phyloP scores from a whole-genome alignment of 441 rosid genomes.

The Syzygium syzygioides region DNA sequence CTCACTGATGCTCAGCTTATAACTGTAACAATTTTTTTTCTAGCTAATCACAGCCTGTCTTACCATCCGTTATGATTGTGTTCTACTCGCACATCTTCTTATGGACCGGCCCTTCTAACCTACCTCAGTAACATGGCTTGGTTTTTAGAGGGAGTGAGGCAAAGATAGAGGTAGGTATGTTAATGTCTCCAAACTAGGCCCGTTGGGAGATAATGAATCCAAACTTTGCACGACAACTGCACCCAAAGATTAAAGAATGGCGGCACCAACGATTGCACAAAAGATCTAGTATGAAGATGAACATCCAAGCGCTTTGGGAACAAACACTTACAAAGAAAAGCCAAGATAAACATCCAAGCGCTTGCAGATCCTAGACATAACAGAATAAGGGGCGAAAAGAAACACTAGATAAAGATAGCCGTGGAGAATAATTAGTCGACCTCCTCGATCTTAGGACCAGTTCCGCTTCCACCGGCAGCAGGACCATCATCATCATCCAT shows the following conservation, averaged over 20 bases:
- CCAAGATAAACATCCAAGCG: background rate
- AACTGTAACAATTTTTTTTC: no score
- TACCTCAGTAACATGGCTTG: no score
- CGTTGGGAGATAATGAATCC: background rate
- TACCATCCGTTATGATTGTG: no score
- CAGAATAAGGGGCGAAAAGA: background rate
- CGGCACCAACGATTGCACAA: background rate
- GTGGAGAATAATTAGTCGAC: conserved; percentile 29
- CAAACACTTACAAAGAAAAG: background rate
- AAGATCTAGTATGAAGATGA: background rate
- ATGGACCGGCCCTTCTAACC: no score
- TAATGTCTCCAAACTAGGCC: background rate
- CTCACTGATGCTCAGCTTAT: no score
- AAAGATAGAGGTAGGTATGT: no score
- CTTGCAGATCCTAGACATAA: background rate
- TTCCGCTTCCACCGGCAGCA: conserved; percentile 34
- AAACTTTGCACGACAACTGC: background rate
- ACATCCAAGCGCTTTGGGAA: background rate
- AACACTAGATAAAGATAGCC: background rate
- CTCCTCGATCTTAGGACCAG: conserved; percentile 52
- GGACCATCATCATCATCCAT: conserved; percentile 58
- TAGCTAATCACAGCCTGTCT: no score
- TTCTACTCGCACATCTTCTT: no score
- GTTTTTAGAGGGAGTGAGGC: no score
- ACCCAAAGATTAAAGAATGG: background rate